These are phyloP conservation scores for Eimeria tenella DNA, from an alignment of 169 alveolate genomes.

Conservation along the genomic window DNA sequence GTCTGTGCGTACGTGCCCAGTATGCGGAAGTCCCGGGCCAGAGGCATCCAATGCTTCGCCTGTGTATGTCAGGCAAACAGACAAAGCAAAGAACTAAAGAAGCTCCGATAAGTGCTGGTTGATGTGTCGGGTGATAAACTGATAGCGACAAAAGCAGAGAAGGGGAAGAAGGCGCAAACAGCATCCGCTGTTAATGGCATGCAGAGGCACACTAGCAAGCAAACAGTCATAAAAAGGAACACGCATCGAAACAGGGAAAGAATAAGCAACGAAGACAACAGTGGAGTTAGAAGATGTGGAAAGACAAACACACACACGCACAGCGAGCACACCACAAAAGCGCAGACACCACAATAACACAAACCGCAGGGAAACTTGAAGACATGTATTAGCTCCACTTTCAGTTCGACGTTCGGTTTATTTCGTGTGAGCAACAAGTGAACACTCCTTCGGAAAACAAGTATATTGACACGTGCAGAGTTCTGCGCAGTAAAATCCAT, in stretches of 20 bases:
- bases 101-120: not conserved
- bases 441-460: too few relatives aligned
- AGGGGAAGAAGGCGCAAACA: not conserved
- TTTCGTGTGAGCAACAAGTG: too few relatives aligned
- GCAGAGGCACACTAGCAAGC: too few relatives aligned
- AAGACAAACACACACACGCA: not conserved
- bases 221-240: too few relatives aligned
- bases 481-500: too few relatives aligned
- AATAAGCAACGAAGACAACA: not conserved
- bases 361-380: too few relatives aligned
- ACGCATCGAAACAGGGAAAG: not conserved
- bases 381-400: too few relatives aligned
- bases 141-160: not conserved
- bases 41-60: slow-evolving; percentile 73
- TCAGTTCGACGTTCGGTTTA: too few relatives aligned
- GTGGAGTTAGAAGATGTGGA: not conserved
- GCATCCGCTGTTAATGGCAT: too few relatives aligned
- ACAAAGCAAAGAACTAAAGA: not conserved
- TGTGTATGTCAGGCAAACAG: not conserved
- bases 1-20: slow-evolving; percentile 82
- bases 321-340: too few relatives aligned
- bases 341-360: too few relatives aligned
- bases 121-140: not conserved
- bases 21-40: slow-evolving; percentile 80
- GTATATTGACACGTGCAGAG: too few relatives aligned